Conservation (phyloP, 2,329 filamentous ascomycete species). For the Neopestalotiopsis sp. region DNA sequence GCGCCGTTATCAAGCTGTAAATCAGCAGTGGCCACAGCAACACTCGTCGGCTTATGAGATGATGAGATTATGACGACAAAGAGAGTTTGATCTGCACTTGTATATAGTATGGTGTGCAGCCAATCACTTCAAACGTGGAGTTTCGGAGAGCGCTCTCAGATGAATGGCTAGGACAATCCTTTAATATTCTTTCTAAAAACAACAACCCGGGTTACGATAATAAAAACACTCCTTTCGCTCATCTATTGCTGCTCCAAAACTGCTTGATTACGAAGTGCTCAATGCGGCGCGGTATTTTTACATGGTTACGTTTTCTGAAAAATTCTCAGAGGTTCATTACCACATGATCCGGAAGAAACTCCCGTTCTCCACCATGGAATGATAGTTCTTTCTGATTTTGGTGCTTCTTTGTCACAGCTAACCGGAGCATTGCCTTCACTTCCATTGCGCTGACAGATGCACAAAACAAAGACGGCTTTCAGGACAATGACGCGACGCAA, state of each 20-base stretch:
- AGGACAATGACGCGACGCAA: background rate
- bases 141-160: background rate
- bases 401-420: too few relatives aligned
- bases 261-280: too few relatives aligned
- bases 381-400: too few relatives aligned
- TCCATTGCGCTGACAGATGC: background rate
- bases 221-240: background rate
- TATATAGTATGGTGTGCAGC: background rate
- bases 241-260: too few relatives aligned
- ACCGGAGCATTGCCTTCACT: too few relatives aligned
- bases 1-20: background rate
- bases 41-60: background rate
- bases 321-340: too few relatives aligned
- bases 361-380: too few relatives aligned
- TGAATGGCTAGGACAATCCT: background rate
- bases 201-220: background rate
- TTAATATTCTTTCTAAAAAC: background rate
- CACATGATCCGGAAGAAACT: too few relatives aligned
- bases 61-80: background rate
- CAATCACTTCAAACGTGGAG: background rate
- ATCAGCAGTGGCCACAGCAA: background rate
- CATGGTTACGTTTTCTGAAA: too few relatives aligned
- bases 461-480: background rate
- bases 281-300: too few relatives aligned
- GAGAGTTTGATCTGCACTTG: background rate